Conservation (phyloP, 345 rosid species). For the Linum lewisii region DNA sequence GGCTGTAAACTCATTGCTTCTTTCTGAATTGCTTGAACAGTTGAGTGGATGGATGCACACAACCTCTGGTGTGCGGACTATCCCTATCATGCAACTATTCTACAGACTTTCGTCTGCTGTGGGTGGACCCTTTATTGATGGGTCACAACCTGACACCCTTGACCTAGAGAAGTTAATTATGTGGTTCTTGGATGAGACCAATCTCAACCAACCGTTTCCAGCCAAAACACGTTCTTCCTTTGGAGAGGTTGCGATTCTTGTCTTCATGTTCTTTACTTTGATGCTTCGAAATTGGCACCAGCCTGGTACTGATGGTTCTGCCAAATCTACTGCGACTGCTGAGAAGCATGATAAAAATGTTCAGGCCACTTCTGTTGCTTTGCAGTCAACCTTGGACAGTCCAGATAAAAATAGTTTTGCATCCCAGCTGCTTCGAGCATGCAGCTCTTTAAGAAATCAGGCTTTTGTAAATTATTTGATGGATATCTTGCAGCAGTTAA, state of each 20-base stretch:
- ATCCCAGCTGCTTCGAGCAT: slow-evolving; percentile 73
- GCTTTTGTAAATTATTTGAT: slow-evolving; percentile 79
- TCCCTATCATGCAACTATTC: slow-evolving; percentile 92
- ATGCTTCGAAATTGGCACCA: slow-evolving; percentile 99
- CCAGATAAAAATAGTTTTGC: slow-evolving; percentile 77
- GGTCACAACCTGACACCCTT: slow-evolving; percentile 72
- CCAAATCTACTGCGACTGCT: slow-evolving; percentile 38
- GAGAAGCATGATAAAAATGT: slow-evolving; percentile 55
- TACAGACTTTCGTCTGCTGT: slow-evolving; percentile 93
- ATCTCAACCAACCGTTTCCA: slow-evolving; percentile 58
- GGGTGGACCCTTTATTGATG: slow-evolving; percentile 90
- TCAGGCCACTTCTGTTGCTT: slow-evolving; percentile 37
- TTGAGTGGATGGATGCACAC: slow-evolving; percentile 91
- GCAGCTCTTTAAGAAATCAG: slow-evolving; percentile 74
- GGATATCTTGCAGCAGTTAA: slow-evolving; percentile 93
- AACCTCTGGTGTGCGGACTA: slow-evolving; percentile 74
- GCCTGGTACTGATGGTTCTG: slow-evolving; percentile 68
- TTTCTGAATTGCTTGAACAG: slow-evolving; percentile 84
- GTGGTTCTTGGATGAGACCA: slow-evolving; percentile 86
- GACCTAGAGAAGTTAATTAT: slow-evolving; percentile 74
- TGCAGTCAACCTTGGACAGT: slow-evolving; percentile 54
- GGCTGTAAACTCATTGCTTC: slow-evolving; percentile 86
- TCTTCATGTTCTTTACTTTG: slow-evolving; percentile 96
- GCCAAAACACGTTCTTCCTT: slow-evolving; percentile 59
- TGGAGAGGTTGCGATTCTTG: slow-evolving; percentile 85